Conservation (phyloP, 345 rosid genomes). For the Hypericum perforatum region DNA sequence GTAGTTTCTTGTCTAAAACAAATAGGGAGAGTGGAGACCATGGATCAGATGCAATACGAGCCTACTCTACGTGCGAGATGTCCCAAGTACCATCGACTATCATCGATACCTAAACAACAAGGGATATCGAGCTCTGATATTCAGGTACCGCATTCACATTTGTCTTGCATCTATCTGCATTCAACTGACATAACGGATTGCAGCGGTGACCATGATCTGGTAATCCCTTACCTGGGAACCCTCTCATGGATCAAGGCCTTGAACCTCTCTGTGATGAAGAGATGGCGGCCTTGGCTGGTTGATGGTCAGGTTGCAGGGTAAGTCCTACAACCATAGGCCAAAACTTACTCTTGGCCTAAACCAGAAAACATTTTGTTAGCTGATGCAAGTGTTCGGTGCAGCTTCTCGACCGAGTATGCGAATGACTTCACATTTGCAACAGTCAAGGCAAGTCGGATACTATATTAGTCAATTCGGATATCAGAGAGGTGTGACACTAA, state of each 20-base stretch:
- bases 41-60: constrained; percentile 24
- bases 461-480: no score
- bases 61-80: constrained; percentile 15
- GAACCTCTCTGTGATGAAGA: constrained; percentile 15
- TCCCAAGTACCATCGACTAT: constrained; percentile 13
- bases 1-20: background rate
- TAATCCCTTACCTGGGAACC: constrained; percentile 23
- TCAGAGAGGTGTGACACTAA: no score
- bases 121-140: constrained; percentile 31
- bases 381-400: no score
- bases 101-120: constrained; percentile 24
- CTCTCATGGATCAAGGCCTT: constrained; percentile 26
- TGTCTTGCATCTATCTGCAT: no score
- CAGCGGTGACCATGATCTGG: constrained; percentile 34
- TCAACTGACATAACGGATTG: background rate
- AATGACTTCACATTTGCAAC: constrained; percentile 16
- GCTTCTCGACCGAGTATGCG: no score
- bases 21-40: constrained; percentile 20
- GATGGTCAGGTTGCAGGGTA: constrained; percentile 35
- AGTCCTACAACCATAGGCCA: background rate
- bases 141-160: constrained; percentile 13
- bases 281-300: constrained; percentile 27
- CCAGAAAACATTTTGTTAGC: no score
- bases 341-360: no score
- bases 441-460: constrained; percentile 15